Base-by-base conservation (phyloP, 2,329 filamentous ascomycete genomes). In the Curvularia sp. region DNA sequence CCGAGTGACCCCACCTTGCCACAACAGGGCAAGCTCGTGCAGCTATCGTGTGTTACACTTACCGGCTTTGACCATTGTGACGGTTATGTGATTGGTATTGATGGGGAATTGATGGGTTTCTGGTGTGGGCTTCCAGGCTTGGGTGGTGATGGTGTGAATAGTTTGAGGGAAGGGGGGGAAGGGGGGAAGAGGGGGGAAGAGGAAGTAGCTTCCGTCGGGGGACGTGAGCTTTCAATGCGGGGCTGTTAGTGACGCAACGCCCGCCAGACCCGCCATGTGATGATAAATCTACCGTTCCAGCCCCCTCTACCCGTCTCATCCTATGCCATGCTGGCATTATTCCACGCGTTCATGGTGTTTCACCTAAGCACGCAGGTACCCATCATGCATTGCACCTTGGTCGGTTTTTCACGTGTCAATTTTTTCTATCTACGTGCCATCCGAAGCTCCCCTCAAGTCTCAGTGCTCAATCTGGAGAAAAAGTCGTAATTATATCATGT, bases 31-130 rank as follows among this genome's bases (percentile, higher is more conserved):
- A 67, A 62, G 66, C 55, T 55, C 55, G 45, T 36, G 52, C 54
- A 57, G 47, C 48, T 67, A 61, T 39, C 47, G 56, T 12, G 56
- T 52, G 60, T 42, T 25, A n/a, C 27, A 87, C 90, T 78, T 87
- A 96, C 92, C 92, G 84, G 94, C 93, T 87, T 97, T 97, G 86
- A 97, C 93, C 93, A 97, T 97, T 88, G 88, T 97, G 90, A 83
- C 82, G 83, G 82, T 83, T 80, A 60, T 66, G 62, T 51, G 52
- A 59, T 59, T 53, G 51, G 56, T 48, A 59, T 61, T 65, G 52
- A 55, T 46, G 38, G 19, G 18, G 25, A 61, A 57, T 58, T 52
- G 58, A 49, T 61, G 61, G 60, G 60, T 56, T 47, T 48, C 15
- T 10, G 19, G n/a, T 34, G 28, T 34, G 15, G 15, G 15, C n/a